Percentiles rank a stretch among this genome's conserved stretches.
These are phyloP conservation scores for Diaporthe capsici DNA, from an alignment of 2,329 filamentous ascomycete species.

Conservation along the genomic window DNA sequence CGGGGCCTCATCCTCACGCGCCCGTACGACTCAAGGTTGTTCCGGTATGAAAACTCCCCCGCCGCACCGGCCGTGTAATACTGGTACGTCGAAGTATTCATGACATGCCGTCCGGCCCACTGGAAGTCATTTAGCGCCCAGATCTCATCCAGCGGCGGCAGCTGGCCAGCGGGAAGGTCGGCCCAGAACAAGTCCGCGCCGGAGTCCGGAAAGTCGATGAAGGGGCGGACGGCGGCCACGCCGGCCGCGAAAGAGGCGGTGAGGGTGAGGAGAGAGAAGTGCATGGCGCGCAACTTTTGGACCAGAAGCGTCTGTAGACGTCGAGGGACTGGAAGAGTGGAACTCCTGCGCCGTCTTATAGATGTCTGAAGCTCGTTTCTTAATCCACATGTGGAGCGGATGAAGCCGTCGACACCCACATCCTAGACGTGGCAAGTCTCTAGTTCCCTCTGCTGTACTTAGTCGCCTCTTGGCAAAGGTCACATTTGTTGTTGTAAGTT, in stretches of 20 bases:
- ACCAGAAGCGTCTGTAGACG: too few species aligned
- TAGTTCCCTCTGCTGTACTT: too few species aligned
- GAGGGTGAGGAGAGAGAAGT: not conserved
- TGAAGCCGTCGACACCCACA: too few species aligned
- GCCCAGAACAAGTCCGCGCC: conserved; percentile 1
- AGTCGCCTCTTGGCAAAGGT: too few species aligned
- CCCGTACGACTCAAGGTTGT: not conserved
- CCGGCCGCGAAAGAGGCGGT: not conserved
- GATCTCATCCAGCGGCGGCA: not conserved
- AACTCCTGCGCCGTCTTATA: too few species aligned
- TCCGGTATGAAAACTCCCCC: not conserved
- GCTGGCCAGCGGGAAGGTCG: not conserved
- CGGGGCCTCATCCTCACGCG: not conserved
- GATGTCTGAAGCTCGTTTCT: too few species aligned
- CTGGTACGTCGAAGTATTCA: not conserved
- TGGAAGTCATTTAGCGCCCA: not conserved
- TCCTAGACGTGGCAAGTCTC: too few species aligned
- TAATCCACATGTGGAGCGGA: too few species aligned
- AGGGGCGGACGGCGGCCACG: not conserved
- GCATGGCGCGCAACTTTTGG: not conserved
- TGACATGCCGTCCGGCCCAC: not conserved
- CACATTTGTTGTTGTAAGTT: too few species aligned
- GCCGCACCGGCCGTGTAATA: not conserved
- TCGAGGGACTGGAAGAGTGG: too few species aligned
- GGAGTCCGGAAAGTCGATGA: not conserved